Evolutionary conservation across 805 yeast genomes (phyloP), one percentile per base, ranked within the genome.

Genomic region (Teunomyces pallodes): DNA sequence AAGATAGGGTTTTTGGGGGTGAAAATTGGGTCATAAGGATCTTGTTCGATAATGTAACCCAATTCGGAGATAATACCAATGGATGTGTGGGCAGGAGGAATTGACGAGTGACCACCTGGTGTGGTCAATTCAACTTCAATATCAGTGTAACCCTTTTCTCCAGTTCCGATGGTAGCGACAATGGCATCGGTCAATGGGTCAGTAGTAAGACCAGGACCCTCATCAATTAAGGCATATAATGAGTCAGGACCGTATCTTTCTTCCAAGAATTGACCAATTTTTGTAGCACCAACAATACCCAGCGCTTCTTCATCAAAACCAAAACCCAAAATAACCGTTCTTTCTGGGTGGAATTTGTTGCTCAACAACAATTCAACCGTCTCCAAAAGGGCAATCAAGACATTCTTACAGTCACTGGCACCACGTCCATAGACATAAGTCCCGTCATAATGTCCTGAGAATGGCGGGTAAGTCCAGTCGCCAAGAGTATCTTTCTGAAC

Each of bases 291-390:
- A 6, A 70, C 63, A 14, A 54, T 49, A 4, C 95, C 95, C 32
- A 80, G 73, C 33, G 79, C 76, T 61, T 89, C 96, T 68, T 88
- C 96, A 59, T 89, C 96, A 55, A 80, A 86, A 1, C 96, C 96
- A 58, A 84, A 81, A 0, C 87, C 82, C 2, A 84, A 60, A 9
- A 88, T 52, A 12, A 87, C 62, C 1, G 88, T 76, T 64, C 96
- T 79, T 45, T 74, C 63, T n/a, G 90, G 88, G 38, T 60, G 47
- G 66, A 74, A 86, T 1, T 75, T 83, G 14, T 73, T 74, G 16
- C 66, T 64, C 30, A 66, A 56, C 27, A 87, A 59, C 30, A 86
- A 64, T 43, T 69, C 64, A n/a, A 80, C 62, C 1, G 90, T 75
- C 61, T 87, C 91, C 59, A 87, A 61, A 43, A 84, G 76, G 1